Percentiles rank a stretch among this genome's conserved stretches.
Evolutionary conservation across 192 early-diverging fungal species (phyloP).

Genomic region (Umbelopsis sp.): DNA sequence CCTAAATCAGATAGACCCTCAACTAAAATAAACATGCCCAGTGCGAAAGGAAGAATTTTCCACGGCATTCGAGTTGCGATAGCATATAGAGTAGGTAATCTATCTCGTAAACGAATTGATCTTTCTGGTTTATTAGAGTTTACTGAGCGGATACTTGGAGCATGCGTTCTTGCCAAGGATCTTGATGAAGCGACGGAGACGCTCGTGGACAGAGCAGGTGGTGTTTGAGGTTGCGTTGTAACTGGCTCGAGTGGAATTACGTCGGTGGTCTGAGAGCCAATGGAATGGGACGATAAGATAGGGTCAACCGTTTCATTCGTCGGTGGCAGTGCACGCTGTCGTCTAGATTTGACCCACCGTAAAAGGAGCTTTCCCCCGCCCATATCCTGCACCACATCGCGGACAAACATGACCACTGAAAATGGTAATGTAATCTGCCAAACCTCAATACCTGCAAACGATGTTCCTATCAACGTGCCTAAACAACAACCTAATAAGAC

Average conservation of each 20-base stretch:
- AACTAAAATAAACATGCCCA: constrained; percentile 88
- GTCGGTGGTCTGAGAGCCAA: constrained; percentile 4
- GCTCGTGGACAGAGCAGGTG: constrained; percentile 9
- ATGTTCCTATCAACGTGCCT: constrained; percentile 64
- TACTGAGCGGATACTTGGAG: background rate
- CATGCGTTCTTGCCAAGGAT: background rate
- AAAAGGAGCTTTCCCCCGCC: background rate
- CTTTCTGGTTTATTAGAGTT: background rate
- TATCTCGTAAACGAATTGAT: background rate
- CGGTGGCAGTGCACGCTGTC: too few species aligned
- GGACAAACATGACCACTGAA: constrained; percentile 59
- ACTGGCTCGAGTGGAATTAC: background rate
- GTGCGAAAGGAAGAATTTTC: constrained; percentile 73
- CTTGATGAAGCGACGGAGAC: background rate
- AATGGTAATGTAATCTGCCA: constrained; percentile 81
- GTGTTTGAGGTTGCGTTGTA: background rate
- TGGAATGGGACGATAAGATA: background rate
- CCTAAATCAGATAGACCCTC: constrained; percentile 67
- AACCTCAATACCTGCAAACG: constrained; percentile 70
- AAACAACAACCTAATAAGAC: constrained; percentile 58
- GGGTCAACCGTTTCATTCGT: background rate
- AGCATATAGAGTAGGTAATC: constrained; percentile 53
- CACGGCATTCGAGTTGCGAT: constrained; percentile 72
- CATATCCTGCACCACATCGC: constrained; percentile 61
- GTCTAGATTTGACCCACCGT: background rate